A percentile compares a stretch with the other conserved stretches of the same genome.
phyloP scores from a whole-genome alignment of 176 grass and related monocot genomes.

The Neostapfia colusana region DNA sequence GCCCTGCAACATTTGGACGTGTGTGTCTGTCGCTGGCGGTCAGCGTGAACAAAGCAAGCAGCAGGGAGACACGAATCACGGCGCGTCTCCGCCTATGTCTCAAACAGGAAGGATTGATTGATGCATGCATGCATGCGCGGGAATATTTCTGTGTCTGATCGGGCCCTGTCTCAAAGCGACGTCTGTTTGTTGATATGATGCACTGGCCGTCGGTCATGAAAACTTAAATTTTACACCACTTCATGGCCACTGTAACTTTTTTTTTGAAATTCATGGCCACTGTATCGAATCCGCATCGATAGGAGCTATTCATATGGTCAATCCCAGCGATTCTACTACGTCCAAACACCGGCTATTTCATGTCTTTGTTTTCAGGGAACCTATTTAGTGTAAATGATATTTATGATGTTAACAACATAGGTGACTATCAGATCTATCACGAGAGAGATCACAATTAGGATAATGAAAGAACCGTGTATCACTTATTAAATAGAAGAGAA shows the following conservation, averaged over 20 bases:
- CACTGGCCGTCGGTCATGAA: not conserved
- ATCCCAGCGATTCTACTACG: not conserved
- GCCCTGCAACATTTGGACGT: conserved; percentile 36
- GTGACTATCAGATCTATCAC: no score
- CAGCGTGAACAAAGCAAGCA: conserved; percentile 41
- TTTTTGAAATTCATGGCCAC: no score
- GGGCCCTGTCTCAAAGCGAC: conserved; percentile 3
- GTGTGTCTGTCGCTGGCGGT: conserved; percentile 34
- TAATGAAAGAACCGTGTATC: no score
- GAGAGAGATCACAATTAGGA: no score
- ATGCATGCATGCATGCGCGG: conserved; percentile 24
- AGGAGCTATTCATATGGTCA: no score
- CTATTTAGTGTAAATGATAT: no score
- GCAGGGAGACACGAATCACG: conserved; percentile 21
- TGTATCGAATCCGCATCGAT: not conserved
- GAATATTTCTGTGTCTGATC: conserved; percentile 48
- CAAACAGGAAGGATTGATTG: conserved; percentile 27
- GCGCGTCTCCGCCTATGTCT: not conserved
- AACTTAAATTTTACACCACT: no score
- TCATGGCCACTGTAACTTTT: no score
- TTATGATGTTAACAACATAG: no score
- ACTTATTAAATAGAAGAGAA: no score
- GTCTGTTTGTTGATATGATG: not conserved
- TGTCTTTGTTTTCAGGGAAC: no score
- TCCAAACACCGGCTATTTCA: not conserved